These are phyloP conservation scores for Penicillium fimorum DNA, from an alignment of 495 filamentous ascomycete species.

Conservation along the genomic window DNA sequence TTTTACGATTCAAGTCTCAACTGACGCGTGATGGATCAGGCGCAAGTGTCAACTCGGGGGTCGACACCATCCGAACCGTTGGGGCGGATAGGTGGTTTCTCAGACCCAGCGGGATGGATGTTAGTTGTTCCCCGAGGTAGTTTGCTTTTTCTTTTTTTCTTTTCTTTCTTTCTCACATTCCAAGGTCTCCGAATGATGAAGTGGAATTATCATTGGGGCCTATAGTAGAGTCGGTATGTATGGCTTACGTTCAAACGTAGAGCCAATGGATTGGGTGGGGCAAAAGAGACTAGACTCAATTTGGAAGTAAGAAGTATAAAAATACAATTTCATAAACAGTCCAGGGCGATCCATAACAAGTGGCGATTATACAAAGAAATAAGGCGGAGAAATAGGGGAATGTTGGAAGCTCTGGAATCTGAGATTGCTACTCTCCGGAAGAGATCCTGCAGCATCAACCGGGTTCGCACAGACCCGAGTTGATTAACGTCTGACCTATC, in stretches of 20 bases:
- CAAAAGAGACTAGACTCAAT: not conserved
- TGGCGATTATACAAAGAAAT: not conserved
- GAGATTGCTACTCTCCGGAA: conserved; percentile 4
- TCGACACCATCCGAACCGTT: conserved; percentile 10
- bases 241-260: not conserved
- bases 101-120: not conserved
- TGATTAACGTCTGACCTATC: conserved; percentile 15
- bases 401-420: conserved; percentile 8
- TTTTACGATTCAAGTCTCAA: conserved; percentile 18
- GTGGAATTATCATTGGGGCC: not conserved
- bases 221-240: not conserved
- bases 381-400: conserved; percentile 7
- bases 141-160: not conserved
- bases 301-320: not conserved
- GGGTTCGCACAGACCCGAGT: conserved; percentile 6
- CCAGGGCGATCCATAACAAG: not conserved
- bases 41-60: conserved; percentile 22
- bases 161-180: conserved; percentile 1
- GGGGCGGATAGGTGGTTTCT: not conserved
- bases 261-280: not conserved
- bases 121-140: not conserved
- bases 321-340: too few species aligned
- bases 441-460: conserved; percentile 8
- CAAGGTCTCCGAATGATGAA: not conserved
- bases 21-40: conserved; percentile 43